These are phyloP conservation scores for Colletotrichum spaethianum DNA, from an alignment of 2,329 filamentous ascomycete genomes.

Conservation along the genomic window DNA sequence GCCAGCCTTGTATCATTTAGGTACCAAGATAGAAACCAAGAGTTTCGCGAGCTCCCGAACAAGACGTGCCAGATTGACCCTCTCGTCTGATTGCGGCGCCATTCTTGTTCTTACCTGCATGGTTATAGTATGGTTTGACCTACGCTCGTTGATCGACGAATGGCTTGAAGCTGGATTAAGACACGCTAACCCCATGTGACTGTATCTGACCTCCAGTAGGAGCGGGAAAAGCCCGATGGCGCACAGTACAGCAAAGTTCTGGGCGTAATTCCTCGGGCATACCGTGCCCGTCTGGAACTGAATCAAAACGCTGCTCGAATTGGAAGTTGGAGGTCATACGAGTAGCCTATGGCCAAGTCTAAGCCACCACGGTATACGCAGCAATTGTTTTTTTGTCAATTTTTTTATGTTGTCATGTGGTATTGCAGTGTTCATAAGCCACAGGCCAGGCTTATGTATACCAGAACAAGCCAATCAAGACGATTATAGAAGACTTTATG, in stretches of 20 bases:
- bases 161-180: not conserved
- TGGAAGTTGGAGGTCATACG: no score
- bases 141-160: not conserved
- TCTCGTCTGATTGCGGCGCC: not conserved
- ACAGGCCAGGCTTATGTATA: not conserved
- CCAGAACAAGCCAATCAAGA: no score
- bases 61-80: not conserved
- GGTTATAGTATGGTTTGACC: not conserved
- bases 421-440: not conserved
- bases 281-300: not conserved
- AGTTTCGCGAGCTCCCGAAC: no score
- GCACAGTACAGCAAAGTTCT: not conserved
- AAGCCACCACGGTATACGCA: not conserved
- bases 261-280: not conserved
- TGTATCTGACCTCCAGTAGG: not conserved
- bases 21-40: not conserved
- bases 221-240: not conserved
- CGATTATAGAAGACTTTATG: not conserved
- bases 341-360: not conserved
- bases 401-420: not conserved
- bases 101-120: not conserved
- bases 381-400: no score
- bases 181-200: not conserved
- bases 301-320: not conserved
- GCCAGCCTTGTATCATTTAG: conserved; percentile 3